Evolutionary conservation across 768 basidiomycete genomes (phyloP), one percentile per base, ranked within the genome.

Genomic region (Dioszegia hungarica): DNA sequence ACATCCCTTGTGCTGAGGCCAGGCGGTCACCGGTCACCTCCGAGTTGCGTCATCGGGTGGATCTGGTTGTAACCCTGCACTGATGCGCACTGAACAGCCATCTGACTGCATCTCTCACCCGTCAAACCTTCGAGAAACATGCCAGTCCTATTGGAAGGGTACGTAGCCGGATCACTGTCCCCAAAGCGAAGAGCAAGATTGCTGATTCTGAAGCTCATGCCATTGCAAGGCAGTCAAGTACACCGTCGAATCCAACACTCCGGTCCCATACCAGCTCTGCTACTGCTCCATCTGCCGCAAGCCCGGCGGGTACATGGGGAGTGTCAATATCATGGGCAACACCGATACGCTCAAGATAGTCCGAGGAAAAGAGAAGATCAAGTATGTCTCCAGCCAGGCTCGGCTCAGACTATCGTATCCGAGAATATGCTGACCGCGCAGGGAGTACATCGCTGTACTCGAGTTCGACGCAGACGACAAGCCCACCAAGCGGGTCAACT

Each of bases 231-330:
- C 61, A 19, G 62, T 76, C 44, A 64, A 70, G 37, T 76, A 68
- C 39, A 67, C 66, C 14, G 59, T 76, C 9, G 68, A 69, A 56
- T 68, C 66, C 9, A 70, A 74, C 56, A 76, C 75, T 6, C 75
- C 75, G 0, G 73, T 74, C 0, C 75, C 75, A 2, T 76, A 69
- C 54, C 63, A 66, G 40, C 67, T 68, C 20, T 62, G 64, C 28
- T 29, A 51, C 14, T 76, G 75, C 38, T 69, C 71, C 31, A 74
- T 76, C 58, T 76, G 75, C 44, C 63, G 75, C 1, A 76, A 76
- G 49, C 66, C 65, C 5, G 75, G 73, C 5, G 75, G 75, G 19
- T 76, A 74, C 49, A 76, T 76, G 75, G 75, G 75, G n/a, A 69
- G 66, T 34, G 58, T 68, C 28, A 75, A 75, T 43, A 72, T 75